Conservation (phyloP, 1,139 yeast species). For the Pichia sp. region DNA sequence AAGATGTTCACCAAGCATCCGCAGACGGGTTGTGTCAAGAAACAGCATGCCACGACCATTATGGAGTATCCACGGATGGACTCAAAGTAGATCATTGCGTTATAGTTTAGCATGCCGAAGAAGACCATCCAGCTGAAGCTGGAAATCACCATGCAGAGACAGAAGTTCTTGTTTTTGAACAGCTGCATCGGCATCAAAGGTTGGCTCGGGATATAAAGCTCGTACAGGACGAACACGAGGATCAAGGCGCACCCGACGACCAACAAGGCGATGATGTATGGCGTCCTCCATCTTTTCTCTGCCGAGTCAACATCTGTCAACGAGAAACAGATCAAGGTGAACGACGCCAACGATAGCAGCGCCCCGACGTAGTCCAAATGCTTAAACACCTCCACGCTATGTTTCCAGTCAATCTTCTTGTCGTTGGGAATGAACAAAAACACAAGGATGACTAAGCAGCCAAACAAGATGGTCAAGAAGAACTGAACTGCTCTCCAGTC, state of each 20-base stretch:
- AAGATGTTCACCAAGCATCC: slow-evolving; percentile 38
- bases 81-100: slow-evolving; percentile 40
- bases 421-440: slow-evolving; percentile 34
- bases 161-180: slow-evolving; percentile 37
- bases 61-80: slow-evolving; percentile 34
- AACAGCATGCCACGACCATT: slow-evolving; percentile 39
- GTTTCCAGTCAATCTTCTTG: slow-evolving; percentile 25
- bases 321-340: slow-evolving; percentile 40
- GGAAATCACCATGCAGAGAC: slow-evolving; percentile 36
- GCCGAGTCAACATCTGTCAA: slow-evolving; percentile 40
- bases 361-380: slow-evolving; percentile 40
- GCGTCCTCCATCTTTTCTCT: slow-evolving; percentile 41
- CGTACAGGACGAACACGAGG: slow-evolving; percentile 37
- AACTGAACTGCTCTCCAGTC: slow-evolving; percentile 40
- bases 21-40: slow-evolving; percentile 35
- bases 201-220: slow-evolving; percentile 34
- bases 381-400: slow-evolving; percentile 25
- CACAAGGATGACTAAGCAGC: slow-evolving; percentile 29
- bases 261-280: slow-evolving; percentile 42
- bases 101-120: slow-evolving; percentile 37
- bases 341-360: slow-evolving; percentile 35
- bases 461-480: slow-evolving; percentile 38
- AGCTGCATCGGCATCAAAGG: slow-evolving; percentile 45
- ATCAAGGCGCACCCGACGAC: slow-evolving; percentile 37
- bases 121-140: slow-evolving; percentile 38